Evolutionary conservation across 108 stramenopile genomes (phyloP), one percentile per base, ranked within the genome.

Genomic region (Seminavis robusta): DNA sequence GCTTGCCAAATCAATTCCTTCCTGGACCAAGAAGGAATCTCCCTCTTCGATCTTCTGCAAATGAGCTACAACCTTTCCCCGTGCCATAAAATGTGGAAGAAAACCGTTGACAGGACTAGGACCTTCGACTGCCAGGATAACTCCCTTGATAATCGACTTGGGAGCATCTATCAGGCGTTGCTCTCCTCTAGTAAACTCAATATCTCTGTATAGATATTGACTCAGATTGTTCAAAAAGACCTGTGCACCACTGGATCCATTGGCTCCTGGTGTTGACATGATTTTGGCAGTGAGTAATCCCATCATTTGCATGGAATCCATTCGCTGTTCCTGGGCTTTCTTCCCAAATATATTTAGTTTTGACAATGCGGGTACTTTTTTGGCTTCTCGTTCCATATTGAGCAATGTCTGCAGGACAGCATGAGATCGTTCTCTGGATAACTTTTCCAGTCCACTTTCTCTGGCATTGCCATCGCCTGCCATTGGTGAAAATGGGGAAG

Each of bases 311-410:
- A 68, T 58, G 4, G 41, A 20, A 20, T 52, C 38, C 59, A 52
- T 48, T 48, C 29, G 19, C 33, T 55, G 28, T 39, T 47, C 33
- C 43, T 72, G 66, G 48, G 50, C 39, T 54, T 70, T 76, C 33
- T 71, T 63, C 7, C 90, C 90, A 71, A 92, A 88, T 17, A 86
- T 74, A 61, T 92, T 92, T 38, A 91, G 49, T 50, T 87, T 87
- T n/a, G 76, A 33, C 19, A 80, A 57, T 28, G 60, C 69, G n/a
- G 84, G 84, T n/a, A 78, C 69, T 4, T 72, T 59, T 16, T 73
- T 55, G 11, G 83, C 80, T 9, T 69, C 65, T 40, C 59, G 67
- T 64, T 93, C 92, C 6, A 93, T 45, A 13, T 77, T 54, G 24
- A 88, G 25, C 51, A 93, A 52, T 13, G 84, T 73, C 15, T 64